These are phyloP conservation scores for Suzukiozyma palmioleophila DNA, from an alignment of 1,139 yeast genomes.

Conservation along the genomic window DNA sequence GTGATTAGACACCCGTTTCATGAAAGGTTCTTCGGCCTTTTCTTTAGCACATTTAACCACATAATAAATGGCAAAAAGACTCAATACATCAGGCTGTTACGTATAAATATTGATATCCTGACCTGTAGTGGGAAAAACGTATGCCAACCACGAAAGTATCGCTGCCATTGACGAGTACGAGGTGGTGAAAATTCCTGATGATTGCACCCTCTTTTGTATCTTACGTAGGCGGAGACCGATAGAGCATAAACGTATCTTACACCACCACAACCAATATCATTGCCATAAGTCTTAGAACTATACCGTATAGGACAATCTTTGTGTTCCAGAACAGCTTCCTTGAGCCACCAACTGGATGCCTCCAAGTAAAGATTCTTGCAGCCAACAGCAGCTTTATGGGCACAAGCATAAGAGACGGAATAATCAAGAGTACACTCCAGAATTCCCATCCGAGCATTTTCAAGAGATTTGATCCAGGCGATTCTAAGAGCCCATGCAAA, in stretches of 20 bases:
- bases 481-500: too few relatives aligned
- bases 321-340: conserved; percentile 48
- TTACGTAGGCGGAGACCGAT: too few relatives aligned
- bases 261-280: conserved; percentile 69
- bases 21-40: conserved; percentile 37
- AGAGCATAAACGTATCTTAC: too few relatives aligned
- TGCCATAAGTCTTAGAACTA: conserved; percentile 56
- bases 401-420: conserved; percentile 53
- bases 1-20: conserved; percentile 42
- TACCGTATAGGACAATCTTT: conserved; percentile 48
- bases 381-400: conserved; percentile 64
- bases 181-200: conserved; percentile 53
- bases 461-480: too few relatives aligned
- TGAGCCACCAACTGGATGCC: conserved; percentile 75
- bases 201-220: conserved; percentile 56
- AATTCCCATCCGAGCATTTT: conserved; percentile 16
- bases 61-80: conserved; percentile 39
- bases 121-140: too few relatives aligned
- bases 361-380: conserved; percentile 76
- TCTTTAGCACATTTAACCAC: conserved; percentile 35
- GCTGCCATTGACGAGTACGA: conserved; percentile 56
- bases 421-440: conserved; percentile 54
- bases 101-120: conserved; percentile 41
- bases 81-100: conserved; percentile 49
- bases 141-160: conserved; percentile 44